phyloP scores from a whole-genome alignment of 768 basidiomycete genomes.

The Tulasnella calospora region DNA sequence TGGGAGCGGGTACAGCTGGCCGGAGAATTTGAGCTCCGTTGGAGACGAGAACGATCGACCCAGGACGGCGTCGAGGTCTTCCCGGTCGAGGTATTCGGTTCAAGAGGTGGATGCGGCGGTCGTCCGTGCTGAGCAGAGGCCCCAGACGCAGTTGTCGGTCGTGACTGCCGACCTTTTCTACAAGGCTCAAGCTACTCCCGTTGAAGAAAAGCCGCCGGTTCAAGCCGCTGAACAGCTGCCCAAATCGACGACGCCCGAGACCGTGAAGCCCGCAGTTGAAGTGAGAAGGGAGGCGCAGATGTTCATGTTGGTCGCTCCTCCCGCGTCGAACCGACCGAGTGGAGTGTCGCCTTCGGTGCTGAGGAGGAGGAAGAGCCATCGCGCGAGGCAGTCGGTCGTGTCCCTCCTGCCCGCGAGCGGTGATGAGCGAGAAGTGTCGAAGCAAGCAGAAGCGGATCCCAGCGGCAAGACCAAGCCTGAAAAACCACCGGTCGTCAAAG shows the following conservation, averaged over 20 bases:
- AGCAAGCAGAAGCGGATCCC: background rate
- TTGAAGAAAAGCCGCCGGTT: background rate
- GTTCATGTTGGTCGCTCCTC: background rate
- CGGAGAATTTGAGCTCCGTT: background rate
- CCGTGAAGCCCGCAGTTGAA: background rate
- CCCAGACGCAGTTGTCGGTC: constrained; percentile 1
- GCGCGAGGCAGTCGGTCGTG: background rate
- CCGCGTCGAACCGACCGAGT: background rate
- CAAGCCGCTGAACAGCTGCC: background rate
- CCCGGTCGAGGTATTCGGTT: background rate
- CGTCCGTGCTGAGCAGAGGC: background rate
- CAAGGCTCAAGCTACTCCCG: background rate
- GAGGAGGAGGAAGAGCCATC: background rate
- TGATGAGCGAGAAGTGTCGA: background rate
- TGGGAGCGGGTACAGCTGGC: background rate
- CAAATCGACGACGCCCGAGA: background rate
- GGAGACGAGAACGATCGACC: background rate
- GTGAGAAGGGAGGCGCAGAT: background rate
- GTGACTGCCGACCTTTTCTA: constrained; percentile 8
- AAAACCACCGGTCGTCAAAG: background rate
- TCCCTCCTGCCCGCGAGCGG: background rate
- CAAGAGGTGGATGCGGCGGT: background rate
- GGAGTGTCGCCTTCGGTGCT: background rate
- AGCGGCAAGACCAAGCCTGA: background rate
- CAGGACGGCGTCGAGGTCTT: constrained; percentile 17